Conservation (phyloP, 208 protist species). For the Wallacemonas sp. region DNA sequence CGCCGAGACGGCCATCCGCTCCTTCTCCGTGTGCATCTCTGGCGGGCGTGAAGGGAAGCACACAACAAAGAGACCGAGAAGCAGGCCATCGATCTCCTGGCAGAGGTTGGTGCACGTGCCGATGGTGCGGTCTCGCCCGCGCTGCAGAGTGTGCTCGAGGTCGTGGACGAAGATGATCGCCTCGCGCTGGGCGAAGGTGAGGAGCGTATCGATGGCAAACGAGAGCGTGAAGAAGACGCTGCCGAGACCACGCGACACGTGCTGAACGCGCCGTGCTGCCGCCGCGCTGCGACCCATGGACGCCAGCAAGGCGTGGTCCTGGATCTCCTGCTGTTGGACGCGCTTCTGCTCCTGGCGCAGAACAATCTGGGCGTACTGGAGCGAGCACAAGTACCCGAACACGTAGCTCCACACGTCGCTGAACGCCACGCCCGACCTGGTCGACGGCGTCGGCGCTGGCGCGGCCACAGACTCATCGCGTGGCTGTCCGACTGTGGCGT, state of each 20-base stretch:
- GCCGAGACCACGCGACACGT: slow-evolving; percentile 47
- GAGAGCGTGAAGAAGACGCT: slow-evolving; percentile 78
- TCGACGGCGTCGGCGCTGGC: background rate
- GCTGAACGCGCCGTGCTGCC: slow-evolving; percentile 11
- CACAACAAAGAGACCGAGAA: slow-evolving; percentile 55
- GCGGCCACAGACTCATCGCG: background rate
- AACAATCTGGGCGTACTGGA: slow-evolving; percentile 71
- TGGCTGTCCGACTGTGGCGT: background rate
- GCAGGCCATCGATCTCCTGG: slow-evolving; percentile 56
- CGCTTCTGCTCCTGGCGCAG: slow-evolving; percentile 66
- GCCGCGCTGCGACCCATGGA: slow-evolving; percentile 24
- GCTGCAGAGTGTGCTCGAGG: slow-evolving; percentile 44
- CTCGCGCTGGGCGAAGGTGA: slow-evolving; percentile 70
- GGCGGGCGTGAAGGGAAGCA: slow-evolving; percentile 37
- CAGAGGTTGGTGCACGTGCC: slow-evolving; percentile 67
- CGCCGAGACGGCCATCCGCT: slow-evolving; percentile 23
- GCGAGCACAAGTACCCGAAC: slow-evolving; percentile 83
- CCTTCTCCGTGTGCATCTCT: slow-evolving; percentile 1
- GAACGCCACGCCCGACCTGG: slow-evolving; percentile 12
- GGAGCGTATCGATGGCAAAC: slow-evolving; percentile 73
- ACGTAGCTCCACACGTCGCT: slow-evolving; percentile 75
- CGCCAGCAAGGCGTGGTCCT: slow-evolving; percentile 39
- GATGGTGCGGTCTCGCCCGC: slow-evolving; percentile 17
- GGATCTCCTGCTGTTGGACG: slow-evolving; percentile 53
- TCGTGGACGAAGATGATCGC: slow-evolving; percentile 46